A percentile compares a stretch with the other conserved stretches of the same genome.
Evolutionary conservation across 805 yeast species (phyloP).

Genomic region (Tetrapisispora fleetii): DNA sequence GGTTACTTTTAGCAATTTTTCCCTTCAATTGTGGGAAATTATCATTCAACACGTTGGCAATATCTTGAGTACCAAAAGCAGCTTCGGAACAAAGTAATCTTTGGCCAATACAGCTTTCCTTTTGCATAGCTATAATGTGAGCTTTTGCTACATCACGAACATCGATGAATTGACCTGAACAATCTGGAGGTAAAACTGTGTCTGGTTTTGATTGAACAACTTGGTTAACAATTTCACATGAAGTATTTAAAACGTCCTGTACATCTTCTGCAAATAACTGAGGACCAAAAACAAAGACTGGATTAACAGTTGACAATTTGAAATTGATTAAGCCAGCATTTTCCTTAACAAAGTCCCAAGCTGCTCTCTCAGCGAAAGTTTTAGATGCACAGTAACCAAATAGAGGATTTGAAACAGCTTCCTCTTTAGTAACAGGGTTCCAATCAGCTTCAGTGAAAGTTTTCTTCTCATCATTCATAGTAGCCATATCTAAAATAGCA

Average conservation of each 20-base stretch:
- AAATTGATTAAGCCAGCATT: conserved; percentile 32
- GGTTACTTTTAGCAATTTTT: conserved; percentile 35
- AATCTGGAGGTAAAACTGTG: neutral
- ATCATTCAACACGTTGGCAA: conserved; percentile 28
- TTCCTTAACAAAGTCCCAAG: conserved; percentile 40
- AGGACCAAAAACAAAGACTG: conserved; percentile 42
- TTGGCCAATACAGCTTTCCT: conserved; percentile 25
- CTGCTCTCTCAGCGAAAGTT: conserved; percentile 46
- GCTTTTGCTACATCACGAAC: conserved; percentile 57
- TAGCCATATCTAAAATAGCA: conserved; percentile 28
- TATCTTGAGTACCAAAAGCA: conserved; percentile 18
- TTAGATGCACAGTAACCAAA: conserved; percentile 37
- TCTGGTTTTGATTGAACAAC: conserved; percentile 20
- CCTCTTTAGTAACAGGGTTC: conserved; percentile 29
- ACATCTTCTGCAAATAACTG: conserved; percentile 35
- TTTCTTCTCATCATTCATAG: conserved; percentile 1
- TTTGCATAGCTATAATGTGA: conserved; percentile 43
- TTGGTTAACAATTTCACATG: conserved; percentile 27
- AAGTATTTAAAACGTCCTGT: conserved; percentile 30
- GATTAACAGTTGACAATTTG: conserved; percentile 33
- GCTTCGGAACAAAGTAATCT: conserved; percentile 26
- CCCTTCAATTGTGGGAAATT: conserved; percentile 37
- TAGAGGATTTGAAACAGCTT: conserved; percentile 10
- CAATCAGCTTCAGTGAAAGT: conserved; percentile 29
- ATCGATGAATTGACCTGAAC: conserved; percentile 32